These are phyloP conservation scores for Ochetophila trinervis DNA, from an alignment of 306 rosid genomes.

Conservation along the genomic window DNA sequence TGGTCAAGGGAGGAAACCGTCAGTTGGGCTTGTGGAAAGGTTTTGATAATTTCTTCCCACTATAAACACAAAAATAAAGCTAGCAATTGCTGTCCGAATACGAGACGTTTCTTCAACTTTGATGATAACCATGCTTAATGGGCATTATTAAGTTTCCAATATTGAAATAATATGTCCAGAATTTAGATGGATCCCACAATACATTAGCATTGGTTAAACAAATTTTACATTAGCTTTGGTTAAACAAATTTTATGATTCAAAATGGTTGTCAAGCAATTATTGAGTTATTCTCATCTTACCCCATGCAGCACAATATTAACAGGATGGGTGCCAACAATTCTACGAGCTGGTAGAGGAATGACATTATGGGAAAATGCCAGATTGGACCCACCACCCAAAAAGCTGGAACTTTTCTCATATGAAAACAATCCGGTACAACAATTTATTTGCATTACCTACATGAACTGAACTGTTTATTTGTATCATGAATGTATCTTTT, in stretches of 20 bases:
- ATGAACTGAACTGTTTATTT: neutral
- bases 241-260: neutral
- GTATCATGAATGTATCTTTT: neutral
- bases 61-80: slow-evolving; percentile 17
- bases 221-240: neutral
- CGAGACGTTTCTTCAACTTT: neutral
- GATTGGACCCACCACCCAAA: slow-evolving; percentile 52
- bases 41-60: slow-evolving; percentile 24
- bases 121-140: neutral
- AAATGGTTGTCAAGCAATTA: neutral
- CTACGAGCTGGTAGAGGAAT: slow-evolving; percentile 90
- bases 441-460: slow-evolving; percentile 12
- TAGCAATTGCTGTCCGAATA: neutral
- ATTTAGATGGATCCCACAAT: neutral
- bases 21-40: slow-evolving; percentile 80
- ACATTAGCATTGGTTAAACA: neutral
- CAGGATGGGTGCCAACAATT: slow-evolving; percentile 93
- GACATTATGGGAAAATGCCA: slow-evolving; percentile 72
- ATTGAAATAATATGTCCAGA: neutral
- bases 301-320: slow-evolving; percentile 63
- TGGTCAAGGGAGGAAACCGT: slow-evolving; percentile 71
- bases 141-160: neutral
- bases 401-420: slow-evolving; percentile 83
- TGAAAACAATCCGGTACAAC: slow-evolving; percentile 73
- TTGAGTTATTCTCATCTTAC: neutral